A percentile compares a stretch with the other conserved stretches of the same genome.
These are phyloP conservation scores for Pythium chondricola DNA, from an alignment of 352 stramenopile genomes.

Conservation along the genomic window DNA sequence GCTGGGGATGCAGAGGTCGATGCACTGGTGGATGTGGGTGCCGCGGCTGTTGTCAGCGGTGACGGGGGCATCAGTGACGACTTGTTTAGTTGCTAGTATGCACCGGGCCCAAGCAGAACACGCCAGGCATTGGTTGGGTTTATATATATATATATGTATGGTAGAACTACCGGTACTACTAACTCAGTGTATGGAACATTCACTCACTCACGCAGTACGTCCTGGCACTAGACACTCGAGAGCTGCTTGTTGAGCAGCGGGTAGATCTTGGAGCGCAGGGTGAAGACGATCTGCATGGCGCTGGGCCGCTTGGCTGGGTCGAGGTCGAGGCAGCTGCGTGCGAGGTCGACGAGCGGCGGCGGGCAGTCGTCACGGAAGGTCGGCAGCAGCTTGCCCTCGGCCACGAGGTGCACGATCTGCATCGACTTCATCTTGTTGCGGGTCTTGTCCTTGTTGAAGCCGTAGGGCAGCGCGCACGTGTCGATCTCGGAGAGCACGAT, in stretches of 20 bases:
- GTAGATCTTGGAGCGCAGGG: slow-evolving; percentile 47
- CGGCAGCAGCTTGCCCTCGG: slow-evolving; percentile 65
- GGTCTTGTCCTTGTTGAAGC: slow-evolving; percentile 42
- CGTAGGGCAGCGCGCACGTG: slow-evolving; percentile 65
- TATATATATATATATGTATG: no score
- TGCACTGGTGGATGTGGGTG: no score
- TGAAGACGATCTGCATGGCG: slow-evolving; percentile 62
- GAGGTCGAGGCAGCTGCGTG: slow-evolving; percentile 52
- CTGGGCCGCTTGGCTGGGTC: slow-evolving; percentile 55
- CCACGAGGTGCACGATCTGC: slow-evolving; percentile 80
- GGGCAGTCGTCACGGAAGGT: slow-evolving; percentile 68
- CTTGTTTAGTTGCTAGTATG: no score
- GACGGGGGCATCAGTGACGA: no score
- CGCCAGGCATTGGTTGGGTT: no score
- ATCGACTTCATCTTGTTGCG: slow-evolving; percentile 72
- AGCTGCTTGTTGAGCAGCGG: slow-evolving; percentile 22
- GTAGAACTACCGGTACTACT: no score
- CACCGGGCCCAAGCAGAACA: no score
- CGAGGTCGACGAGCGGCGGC: slow-evolving; percentile 40
- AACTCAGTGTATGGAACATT: not conserved
- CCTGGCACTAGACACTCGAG: slow-evolving; percentile 7
- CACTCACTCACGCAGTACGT: not conserved
- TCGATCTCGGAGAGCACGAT: slow-evolving; percentile 75
- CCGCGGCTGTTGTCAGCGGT: no score
- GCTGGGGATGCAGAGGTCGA: no score